These are phyloP conservation scores for Rhizoclosmatium globosum DNA, from an alignment of 192 early-diverging fungal species.

Conservation along the genomic window DNA sequence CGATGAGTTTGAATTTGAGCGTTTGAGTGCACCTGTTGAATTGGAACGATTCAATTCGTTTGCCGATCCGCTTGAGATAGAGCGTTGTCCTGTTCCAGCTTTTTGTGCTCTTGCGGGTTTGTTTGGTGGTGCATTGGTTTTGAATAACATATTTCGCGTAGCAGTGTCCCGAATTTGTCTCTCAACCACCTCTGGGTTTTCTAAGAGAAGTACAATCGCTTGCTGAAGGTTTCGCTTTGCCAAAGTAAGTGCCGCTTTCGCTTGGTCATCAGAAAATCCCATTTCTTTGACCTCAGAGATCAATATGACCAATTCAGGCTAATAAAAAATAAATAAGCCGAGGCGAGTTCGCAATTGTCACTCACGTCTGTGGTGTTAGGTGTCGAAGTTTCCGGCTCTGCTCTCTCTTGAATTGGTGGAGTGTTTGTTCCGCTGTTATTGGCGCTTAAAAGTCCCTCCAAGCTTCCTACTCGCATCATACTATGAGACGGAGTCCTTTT, in stretches of 20 bases:
- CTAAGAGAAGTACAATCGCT: conserved; percentile 65
- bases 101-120: neutral
- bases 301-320: conserved; percentile 42
- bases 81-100: neutral
- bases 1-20: neutral
- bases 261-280: conserved; percentile 71
- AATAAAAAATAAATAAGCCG: neutral
- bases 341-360: neutral
- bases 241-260: conserved; percentile 66
- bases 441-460: conserved; percentile 7
- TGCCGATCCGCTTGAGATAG: neutral
- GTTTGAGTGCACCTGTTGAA: neutral
- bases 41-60: neutral
- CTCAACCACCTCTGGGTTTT: conserved; percentile 62
- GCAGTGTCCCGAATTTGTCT: conserved; percentile 49
- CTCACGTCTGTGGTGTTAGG: neutral
- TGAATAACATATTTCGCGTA: conserved; percentile 10
- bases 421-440: neutral
- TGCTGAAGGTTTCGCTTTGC: conserved; percentile 63
- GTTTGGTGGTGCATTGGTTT: neutral
- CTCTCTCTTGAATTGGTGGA: neutral
- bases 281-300: conserved; percentile 68
- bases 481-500: neutral
- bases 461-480: conserved; percentile 20
- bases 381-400: neutral